Evolutionary conservation across 768 basidiomycete genomes (phyloP), one percentile per base, ranked within the genome.

Genomic region (Russula compacta): DNA sequence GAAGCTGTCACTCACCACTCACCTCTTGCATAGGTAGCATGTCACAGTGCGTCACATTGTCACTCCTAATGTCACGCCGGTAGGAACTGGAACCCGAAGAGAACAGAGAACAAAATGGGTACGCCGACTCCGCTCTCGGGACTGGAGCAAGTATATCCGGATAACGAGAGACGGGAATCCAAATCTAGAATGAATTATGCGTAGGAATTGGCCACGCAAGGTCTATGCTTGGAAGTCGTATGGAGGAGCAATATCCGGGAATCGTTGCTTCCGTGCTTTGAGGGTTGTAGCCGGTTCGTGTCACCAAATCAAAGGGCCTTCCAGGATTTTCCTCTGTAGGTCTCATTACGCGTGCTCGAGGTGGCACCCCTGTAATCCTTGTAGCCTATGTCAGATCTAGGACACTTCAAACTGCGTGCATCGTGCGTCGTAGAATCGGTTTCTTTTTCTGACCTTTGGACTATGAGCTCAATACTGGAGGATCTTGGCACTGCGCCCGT

Each of bases 261-360:
- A 38, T 38, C 55, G 17, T 61, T 49, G 42, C 33, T 40, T 48
- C 40, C 59, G 48, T 49, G 53, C 55, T 60, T 60, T 49, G 49
- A 35, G 40, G 40, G 32, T 12, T 33, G 48, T 49, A 58, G 8
- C 42, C 56, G 46, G 47, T 24, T 46, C 53, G 35, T 47, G 36
- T 56, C 56, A 48, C 21, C 56, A 38, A 56, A 48, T 3, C 21
- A 1, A 36, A 42, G 46, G 53, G 39, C 15, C 53, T 48, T 54
- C 47, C 53, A 42, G 38, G 32, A 60, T 54, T 49, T 40, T 56
- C 36, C 24, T 39, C 6, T 48, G 9, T 44, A 21, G 14, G 12
- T 46, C 36, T 32, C 36, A 32, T n/a, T 7, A 19, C 7, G 33
- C 15, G 33, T 46, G 51, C 43, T 19, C 15, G 35, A 32, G 50